These are phyloP conservation scores for Candolleomyces eurysporus DNA, from an alignment of 768 basidiomycete species.

Conservation along the genomic window DNA sequence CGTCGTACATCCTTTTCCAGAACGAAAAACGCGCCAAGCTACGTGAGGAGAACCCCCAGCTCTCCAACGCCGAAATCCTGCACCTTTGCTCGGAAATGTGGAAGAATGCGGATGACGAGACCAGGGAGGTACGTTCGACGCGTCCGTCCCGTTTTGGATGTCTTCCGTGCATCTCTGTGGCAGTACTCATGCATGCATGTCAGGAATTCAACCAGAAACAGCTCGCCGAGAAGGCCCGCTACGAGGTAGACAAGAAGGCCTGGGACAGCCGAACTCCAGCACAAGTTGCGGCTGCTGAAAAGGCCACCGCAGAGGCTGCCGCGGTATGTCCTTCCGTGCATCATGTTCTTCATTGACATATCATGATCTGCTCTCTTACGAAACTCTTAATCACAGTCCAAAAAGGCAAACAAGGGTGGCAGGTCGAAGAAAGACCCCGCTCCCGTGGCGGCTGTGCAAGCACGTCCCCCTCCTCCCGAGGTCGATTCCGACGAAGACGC, in stretches of 20 bases:
- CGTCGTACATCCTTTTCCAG: slow-evolving; percentile 93
- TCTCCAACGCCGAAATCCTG: slow-evolving; percentile 74
- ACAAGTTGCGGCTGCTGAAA: slow-evolving; percentile 46
- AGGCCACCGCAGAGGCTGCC: slow-evolving; percentile 38
- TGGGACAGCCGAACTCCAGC: slow-evolving; percentile 59
- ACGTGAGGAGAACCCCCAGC: slow-evolving; percentile 58
- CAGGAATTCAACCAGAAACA: slow-evolving; percentile 58
- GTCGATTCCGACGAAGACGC: slow-evolving; percentile 38
- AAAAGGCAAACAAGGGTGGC: slow-evolving; percentile 29
- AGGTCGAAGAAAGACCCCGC: slow-evolving; percentile 20
- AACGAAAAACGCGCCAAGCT: slow-evolving; percentile 81
- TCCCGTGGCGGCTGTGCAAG: slow-evolving; percentile 18
- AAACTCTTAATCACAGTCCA: slow-evolving; percentile 22
- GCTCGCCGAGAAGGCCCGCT: slow-evolving; percentile 59
- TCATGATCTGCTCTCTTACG: not conserved
- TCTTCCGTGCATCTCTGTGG: slow-evolving; percentile 3
- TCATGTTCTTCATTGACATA: slow-evolving; percentile 3
- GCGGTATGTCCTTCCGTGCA: slow-evolving; percentile 26
- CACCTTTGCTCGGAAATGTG: slow-evolving; percentile 71
- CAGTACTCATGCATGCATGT: not conserved
- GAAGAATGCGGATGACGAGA: slow-evolving; percentile 60
- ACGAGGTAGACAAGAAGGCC: slow-evolving; percentile 59
- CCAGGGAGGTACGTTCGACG: slow-evolving; percentile 64
- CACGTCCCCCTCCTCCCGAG: slow-evolving; percentile 24
- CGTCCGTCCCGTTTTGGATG: slow-evolving; percentile 10